Conservation (phyloP, 108 stramenopile species). For the Stephanodiscus minutulus region DNA sequence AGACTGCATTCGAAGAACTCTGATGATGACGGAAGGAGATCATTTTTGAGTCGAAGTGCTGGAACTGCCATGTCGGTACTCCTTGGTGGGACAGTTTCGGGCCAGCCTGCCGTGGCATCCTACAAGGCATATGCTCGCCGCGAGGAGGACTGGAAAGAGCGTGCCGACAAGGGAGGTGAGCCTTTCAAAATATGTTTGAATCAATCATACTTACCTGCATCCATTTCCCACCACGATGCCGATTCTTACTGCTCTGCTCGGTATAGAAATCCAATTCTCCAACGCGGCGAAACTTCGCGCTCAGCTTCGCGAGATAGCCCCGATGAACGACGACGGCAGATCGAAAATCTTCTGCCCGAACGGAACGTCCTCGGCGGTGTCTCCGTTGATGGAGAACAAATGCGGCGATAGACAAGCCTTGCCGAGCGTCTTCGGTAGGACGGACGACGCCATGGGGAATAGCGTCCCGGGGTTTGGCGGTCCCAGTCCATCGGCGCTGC, state of each 20-base stretch:
- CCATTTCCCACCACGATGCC: background rate
- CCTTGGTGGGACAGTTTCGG: slow-evolving; percentile 25
- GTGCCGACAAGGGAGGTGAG: slow-evolving; percentile 57
- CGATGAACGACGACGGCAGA: slow-evolving; percentile 62
- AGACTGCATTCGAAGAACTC: slow-evolving; percentile 9
- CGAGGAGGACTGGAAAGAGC: slow-evolving; percentile 83
- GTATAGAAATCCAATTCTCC: slow-evolving; percentile 59
- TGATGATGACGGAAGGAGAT: slow-evolving; percentile 18
- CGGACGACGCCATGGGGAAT: slow-evolving; percentile 76
- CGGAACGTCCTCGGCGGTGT: slow-evolving; percentile 70
- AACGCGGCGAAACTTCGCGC: slow-evolving; percentile 59
- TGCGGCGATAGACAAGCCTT: slow-evolving; percentile 75
- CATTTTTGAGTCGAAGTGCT: slow-evolving; percentile 24
- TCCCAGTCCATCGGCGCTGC: slow-evolving; percentile 23
- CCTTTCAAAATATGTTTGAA: background rate
- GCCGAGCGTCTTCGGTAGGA: slow-evolving; percentile 76
- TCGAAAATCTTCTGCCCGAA: slow-evolving; percentile 88
- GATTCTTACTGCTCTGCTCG: background rate
- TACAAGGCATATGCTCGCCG: slow-evolving; percentile 72
- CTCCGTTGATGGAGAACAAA: slow-evolving; percentile 88
- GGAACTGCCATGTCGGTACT: slow-evolving; percentile 25
- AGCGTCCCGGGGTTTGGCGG: slow-evolving; percentile 74
- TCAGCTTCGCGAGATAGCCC: slow-evolving; percentile 79
- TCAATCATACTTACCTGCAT: background rate
- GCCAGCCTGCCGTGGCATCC: slow-evolving; percentile 33